These are phyloP conservation scores for Exserohilum turcica DNA, from an alignment of 2,329 filamentous ascomycete genomes.

Conservation along the genomic window DNA sequence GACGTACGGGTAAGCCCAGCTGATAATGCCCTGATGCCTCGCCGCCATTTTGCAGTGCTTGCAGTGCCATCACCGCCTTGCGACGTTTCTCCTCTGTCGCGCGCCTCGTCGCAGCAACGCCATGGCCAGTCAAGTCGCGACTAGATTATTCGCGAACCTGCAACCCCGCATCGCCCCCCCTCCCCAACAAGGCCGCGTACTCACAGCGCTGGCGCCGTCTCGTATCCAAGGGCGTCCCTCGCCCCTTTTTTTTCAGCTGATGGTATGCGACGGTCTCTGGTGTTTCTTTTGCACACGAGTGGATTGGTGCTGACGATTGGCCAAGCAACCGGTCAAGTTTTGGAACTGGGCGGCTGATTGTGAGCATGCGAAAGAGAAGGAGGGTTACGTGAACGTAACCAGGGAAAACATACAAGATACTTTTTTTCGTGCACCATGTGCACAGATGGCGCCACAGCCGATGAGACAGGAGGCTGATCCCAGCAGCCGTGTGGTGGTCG, in stretches of 20 bases:
- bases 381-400: not conserved
- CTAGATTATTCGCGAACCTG: not conserved
- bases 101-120: not conserved
- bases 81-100: not conserved
- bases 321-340: constrained; percentile 8
- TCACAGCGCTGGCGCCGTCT: no score
- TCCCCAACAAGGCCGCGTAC: no score
- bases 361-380: not conserved
- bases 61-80: not conserved
- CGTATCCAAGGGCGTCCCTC: no score
- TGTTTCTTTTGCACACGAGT: not conserved
- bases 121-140: not conserved
- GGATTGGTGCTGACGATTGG: constrained; percentile 9
- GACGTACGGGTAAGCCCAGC: constrained; percentile 15
- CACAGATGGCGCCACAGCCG: not conserved
- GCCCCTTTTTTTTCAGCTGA: not conserved
- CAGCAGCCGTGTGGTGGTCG: not conserved
- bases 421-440: not conserved
- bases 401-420: not conserved
- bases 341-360: not conserved
- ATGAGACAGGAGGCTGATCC: not conserved
- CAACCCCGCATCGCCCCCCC: not conserved
- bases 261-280: not conserved
- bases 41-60: constrained; percentile 1
- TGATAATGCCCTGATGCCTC: constrained; percentile 9